Percentiles rank a stretch among this genome's conserved stretches.
phyloP scores from a whole-genome alignment of 2,329 filamentous ascomycete genomes.

The Monilinia laxa region DNA sequence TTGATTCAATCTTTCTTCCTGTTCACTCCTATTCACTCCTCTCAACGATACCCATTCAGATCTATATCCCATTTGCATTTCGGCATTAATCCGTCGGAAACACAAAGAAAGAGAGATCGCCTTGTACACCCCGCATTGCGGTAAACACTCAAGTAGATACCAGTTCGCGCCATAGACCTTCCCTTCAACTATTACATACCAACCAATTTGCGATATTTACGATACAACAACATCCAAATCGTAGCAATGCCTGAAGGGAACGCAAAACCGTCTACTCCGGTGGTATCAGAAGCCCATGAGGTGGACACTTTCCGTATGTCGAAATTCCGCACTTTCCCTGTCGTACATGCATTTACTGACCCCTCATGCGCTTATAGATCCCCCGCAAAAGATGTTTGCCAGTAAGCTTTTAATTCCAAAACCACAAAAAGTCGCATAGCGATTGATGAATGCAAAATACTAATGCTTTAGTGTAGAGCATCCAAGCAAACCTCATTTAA shows the following conservation, averaged over 20 bases:
- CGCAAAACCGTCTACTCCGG: slow-evolving; percentile 46
- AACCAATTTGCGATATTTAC: background rate
- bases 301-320: slow-evolving; percentile 70
- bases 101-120: slow-evolving; percentile 7
- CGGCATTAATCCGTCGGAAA: background rate
- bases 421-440: slow-evolving; percentile 2
- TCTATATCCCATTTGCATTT: background rate
- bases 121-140: slow-evolving; percentile 8
- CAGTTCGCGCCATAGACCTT: background rate
- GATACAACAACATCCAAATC: slow-evolving; percentile 6
- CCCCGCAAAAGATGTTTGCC: slow-evolving; percentile 64
- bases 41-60: background rate
- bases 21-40: background rate
- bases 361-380: slow-evolving; percentile 47
- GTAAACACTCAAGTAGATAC: background rate
- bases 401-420: slow-evolving; percentile 50
- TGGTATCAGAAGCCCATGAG: slow-evolving; percentile 73
- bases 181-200: background rate
- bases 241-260: slow-evolving; percentile 48
- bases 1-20: background rate
- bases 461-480: slow-evolving; percentile 54
- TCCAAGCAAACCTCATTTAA: slow-evolving; percentile 66
- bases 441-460: slow-evolving; percentile 31
- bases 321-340: slow-evolving; percentile 6
- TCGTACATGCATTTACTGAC: slow-evolving; percentile 25